Conservation (phyloP, 208 protist species). For the Angomonas ambiguus region DNA sequence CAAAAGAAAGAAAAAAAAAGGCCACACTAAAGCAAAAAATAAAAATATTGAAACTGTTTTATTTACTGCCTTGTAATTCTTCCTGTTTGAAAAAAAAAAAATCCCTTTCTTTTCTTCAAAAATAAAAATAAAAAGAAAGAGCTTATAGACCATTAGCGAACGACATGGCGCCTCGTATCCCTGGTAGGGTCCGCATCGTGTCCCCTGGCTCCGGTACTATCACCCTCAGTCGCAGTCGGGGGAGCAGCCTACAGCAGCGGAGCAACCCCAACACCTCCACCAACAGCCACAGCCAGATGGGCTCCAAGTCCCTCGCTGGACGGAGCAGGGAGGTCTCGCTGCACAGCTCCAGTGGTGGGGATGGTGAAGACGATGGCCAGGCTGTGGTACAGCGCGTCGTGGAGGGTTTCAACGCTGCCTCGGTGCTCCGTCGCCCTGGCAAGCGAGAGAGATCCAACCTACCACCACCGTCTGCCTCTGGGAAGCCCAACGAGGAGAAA, state of each 20-base stretch:
- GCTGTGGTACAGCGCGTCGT: slow-evolving; percentile 29
- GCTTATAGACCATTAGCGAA: no score
- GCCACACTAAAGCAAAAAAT: background rate
- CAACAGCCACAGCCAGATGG: background rate
- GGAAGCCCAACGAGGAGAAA: slow-evolving; percentile 1
- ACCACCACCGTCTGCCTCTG: no score
- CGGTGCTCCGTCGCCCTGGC: slow-evolving; percentile 26
- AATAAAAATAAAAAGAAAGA: no score
- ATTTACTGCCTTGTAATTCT: background rate
- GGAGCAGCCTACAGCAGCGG: background rate
- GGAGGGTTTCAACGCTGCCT: slow-evolving; percentile 25
- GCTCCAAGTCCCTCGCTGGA: background rate
- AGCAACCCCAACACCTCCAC: slow-evolving; percentile 2
- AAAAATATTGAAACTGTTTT: background rate
- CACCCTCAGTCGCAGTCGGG: background rate
- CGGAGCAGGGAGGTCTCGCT: background rate
- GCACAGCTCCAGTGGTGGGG: background rate
- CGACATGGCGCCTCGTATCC: slow-evolving; percentile 12
- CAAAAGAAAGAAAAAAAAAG: slow-evolving; percentile 1
- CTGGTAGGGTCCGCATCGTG: slow-evolving; percentile 13
- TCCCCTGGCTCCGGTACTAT: background rate
- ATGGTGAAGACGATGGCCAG: slow-evolving; percentile 23
- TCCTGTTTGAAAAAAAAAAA: background rate
- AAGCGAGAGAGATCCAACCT: background rate
- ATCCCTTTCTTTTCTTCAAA: background rate